Conservation (phyloP, 495 filamentous ascomycete genomes). For the Aspergillus diversus region DNA sequence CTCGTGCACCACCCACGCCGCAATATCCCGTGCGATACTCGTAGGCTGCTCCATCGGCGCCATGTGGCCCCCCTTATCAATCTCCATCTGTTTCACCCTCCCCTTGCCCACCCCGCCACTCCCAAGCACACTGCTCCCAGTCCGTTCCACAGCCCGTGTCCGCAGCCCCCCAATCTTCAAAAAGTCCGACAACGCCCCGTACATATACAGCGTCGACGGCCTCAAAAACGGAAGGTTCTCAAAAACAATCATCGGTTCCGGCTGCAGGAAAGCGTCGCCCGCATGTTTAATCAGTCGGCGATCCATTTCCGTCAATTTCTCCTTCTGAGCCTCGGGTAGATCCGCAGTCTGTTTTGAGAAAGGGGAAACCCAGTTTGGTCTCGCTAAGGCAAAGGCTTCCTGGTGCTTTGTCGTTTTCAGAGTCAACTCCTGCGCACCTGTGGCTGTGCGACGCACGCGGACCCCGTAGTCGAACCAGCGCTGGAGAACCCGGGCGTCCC, state of each 20-base stretch:
- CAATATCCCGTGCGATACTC: neutral
- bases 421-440: neutral
- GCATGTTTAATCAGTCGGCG: neutral
- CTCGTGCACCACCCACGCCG: conserved; percentile 1
- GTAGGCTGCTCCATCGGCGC: conserved; percentile 5
- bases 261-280: neutral
- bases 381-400: neutral
- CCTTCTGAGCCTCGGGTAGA: neutral
- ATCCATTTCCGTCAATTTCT: neutral
- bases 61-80: conserved; percentile 11
- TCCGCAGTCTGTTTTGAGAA: neutral
- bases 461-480: conserved; percentile 15
- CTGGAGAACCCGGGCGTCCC: conserved; percentile 15
- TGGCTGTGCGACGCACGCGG: neutral
- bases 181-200: conserved; percentile 1
- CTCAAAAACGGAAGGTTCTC: conserved; percentile 3
- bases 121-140: neutral
- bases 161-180: neutral
- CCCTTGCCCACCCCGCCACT: neutral
- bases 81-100: neutral
- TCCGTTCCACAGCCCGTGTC: neutral
- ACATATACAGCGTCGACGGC: conserved; percentile 4
- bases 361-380: neutral
- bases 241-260: conserved; percentile 8
- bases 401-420: conserved; percentile 1